A percentile compares a stretch with the other conserved stretches of the same genome.
Conservation (phyloP, 2,329 filamentous ascomycete species). For the Trichoderma endophyticum region DNA sequence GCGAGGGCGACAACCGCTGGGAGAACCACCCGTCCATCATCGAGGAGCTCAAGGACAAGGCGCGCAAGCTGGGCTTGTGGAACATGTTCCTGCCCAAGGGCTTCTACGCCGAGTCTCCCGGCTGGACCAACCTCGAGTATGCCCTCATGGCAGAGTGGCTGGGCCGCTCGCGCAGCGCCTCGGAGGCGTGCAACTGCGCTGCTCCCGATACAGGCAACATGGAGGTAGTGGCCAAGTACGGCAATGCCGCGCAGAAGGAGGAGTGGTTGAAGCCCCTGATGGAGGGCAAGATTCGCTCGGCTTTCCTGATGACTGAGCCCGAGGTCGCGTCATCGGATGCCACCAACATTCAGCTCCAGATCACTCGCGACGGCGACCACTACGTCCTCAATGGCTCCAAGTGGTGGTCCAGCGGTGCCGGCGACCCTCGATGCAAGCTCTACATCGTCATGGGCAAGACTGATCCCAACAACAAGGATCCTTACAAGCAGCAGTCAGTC, state of each 20-base stretch:
- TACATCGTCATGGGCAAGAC: constrained; percentile 98
- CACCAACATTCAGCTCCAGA: constrained; percentile 84
- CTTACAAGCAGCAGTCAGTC: constrained; percentile 90
- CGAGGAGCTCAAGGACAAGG: constrained; percentile 85
- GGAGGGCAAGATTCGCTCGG: constrained; percentile 80
- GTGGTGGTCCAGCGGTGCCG: constrained; percentile 98
- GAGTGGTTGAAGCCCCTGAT: constrained; percentile 79
- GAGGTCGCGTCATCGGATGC: constrained; percentile 87
- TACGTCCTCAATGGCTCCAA: constrained; percentile 94
- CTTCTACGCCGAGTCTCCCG: constrained; percentile 92
- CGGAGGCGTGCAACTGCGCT: constrained; percentile 85
- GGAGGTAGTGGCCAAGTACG: constrained; percentile 92
- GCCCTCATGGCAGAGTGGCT: constrained; percentile 96
- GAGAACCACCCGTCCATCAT: constrained; percentile 74
- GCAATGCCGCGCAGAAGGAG: constrained; percentile 78
- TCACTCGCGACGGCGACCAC: constrained; percentile 77
- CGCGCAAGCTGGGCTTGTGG: constrained; percentile 82
- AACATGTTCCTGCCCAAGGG: constrained; percentile 97
- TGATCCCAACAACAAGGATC: constrained; percentile 68
- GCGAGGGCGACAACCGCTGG: constrained; percentile 74
- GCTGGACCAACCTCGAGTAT: constrained; percentile 94
- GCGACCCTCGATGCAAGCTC: constrained; percentile 85
- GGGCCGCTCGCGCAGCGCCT: constrained; percentile 78
- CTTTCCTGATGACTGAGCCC: constrained; percentile 93
- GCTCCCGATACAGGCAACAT: constrained; percentile 94